Evolutionary conservation across 2,329 filamentous ascomycete genomes (phyloP).

Genomic region (Monosporascus ibericus): DNA sequence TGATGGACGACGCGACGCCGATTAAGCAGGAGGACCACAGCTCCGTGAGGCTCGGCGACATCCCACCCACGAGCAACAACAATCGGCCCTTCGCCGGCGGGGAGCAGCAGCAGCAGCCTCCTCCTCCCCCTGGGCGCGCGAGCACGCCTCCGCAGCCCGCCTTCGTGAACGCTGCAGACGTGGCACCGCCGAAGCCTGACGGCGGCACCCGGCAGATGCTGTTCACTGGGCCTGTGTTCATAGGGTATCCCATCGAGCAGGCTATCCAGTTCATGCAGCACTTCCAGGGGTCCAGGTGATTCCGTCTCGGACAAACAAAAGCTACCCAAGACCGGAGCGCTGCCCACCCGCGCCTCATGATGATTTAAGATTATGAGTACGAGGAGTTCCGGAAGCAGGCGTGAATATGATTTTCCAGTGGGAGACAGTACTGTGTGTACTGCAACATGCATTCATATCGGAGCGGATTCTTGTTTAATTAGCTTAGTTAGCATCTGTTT

Average conservation of each 20-base stretch:
- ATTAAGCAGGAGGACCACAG: slow-evolving; percentile 19
- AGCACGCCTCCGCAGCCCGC: slow-evolving; percentile 32
- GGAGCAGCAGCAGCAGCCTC: slow-evolving; percentile 5
- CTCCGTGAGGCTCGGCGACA: slow-evolving; percentile 13
- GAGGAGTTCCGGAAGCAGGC: too few species aligned
- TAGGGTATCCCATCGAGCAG: slow-evolving; percentile 82
- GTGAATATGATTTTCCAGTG: too few species aligned
- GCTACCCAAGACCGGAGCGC: too few species aligned
- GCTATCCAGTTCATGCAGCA: slow-evolving; percentile 69
- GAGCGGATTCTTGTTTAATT: too few species aligned
- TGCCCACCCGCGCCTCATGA: too few species aligned
- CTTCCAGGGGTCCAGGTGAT: slow-evolving; percentile 28
- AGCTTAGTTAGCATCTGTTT: too few species aligned
- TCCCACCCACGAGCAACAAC: slow-evolving; percentile 8
- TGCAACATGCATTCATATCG: too few species aligned
- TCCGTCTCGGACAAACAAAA: too few species aligned
- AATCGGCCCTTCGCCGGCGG: slow-evolving; percentile 3
- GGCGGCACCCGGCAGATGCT: slow-evolving; percentile 59
- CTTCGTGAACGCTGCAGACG: slow-evolving; percentile 42
- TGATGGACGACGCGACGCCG: slow-evolving; percentile 24
- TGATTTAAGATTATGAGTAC: too few species aligned
- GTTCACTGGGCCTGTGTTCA: slow-evolving; percentile 90
- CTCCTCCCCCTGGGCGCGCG: not conserved
- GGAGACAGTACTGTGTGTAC: too few species aligned
- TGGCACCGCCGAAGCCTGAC: slow-evolving; percentile 24